Evolutionary conservation across 805 yeast species (phyloP), one percentile per base, ranked within the genome.

Genomic region (Saturnispora saitoi): DNA sequence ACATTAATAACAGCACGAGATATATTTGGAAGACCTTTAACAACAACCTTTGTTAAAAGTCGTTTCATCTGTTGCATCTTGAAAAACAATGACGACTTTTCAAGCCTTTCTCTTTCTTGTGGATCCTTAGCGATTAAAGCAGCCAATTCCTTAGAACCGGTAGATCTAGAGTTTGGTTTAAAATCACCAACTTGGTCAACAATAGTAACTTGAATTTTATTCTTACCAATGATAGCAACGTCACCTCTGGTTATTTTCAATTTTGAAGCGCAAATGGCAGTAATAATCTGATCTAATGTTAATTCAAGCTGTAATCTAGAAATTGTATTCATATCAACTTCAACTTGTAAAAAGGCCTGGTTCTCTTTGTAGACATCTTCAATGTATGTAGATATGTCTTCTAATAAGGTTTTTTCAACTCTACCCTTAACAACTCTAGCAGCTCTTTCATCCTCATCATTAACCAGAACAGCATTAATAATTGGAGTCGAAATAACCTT

Each of bases 381-480:
- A 57, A 95, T 86, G 65, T 80, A 89, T 62, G 68, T 86, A 4
- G 95, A 88, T 55, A 93, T 83, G 63, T 95, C 98, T 53, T 82
- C 80, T 52, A 93, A 69, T 47, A 83, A 67, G 0, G 99, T 93
- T 70, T 91, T 93, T 63, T 93, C 99, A 48, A 93, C 78, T 62
- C 99, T 78, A 47, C 99, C 99, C 69, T 93, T 93, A 30, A 93
- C 99, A 56, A 95, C 96, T 67, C 99, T 81, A 0, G 99, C 99
- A 28, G 98, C 97, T 63, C 95, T 84, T 70, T 91, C 98, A 66
- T 93, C 99, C 12, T 81, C 79, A 59, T 87, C 90, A 60, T 93
- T 93, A 5, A 90, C 98, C 56, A 93, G 73, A 9, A 85, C 89
- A 2, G 97, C 95, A 57, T 91, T 89, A 63, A 93, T 93, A 63